A percentile compares a stretch with the other conserved stretches of the same genome.
Conservation (phyloP, 2,329 filamentous ascomycete species). For the Fusarium scirpi region DNA sequence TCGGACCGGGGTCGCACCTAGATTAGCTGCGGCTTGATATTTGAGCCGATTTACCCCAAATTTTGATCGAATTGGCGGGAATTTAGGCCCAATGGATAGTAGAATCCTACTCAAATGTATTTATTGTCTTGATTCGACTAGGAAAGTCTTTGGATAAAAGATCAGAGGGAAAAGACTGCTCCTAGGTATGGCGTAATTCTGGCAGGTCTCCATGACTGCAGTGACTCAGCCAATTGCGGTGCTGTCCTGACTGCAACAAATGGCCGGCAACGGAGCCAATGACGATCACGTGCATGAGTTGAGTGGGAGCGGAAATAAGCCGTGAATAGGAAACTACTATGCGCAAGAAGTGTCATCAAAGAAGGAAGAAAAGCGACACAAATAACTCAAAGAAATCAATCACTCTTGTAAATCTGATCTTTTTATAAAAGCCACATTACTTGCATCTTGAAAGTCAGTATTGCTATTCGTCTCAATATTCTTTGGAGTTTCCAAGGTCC, state of each 20-base stretch:
- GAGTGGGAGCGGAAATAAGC: background rate
- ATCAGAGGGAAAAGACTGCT: slow-evolving; percentile 37
- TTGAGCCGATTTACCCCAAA: slow-evolving; percentile 10
- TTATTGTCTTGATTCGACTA: slow-evolving; percentile 26
- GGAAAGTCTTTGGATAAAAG: slow-evolving; percentile 36
- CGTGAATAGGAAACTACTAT: background rate
- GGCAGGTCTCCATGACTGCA: slow-evolving; percentile 27
- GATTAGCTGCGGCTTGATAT: slow-evolving; percentile 18
- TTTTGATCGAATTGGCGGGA: slow-evolving; percentile 18
- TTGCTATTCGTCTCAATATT: background rate
- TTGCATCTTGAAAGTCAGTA: background rate
- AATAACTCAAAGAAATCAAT: background rate
- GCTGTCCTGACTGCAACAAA: slow-evolving; percentile 14
- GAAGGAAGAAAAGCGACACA: background rate
- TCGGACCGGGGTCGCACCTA: slow-evolving; percentile 27
- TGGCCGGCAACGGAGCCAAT: slow-evolving; percentile 41
- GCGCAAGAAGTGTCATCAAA: background rate
- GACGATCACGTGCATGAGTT: slow-evolving; percentile 32
- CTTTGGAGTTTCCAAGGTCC: background rate
- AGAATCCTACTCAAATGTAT: slow-evolving; percentile 22
- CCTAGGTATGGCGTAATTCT: slow-evolving; percentile 49
- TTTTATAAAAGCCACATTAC: background rate
- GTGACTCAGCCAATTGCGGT: slow-evolving; percentile 46
- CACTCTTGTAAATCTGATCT: background rate
- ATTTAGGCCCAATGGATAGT: slow-evolving; percentile 31